These are phyloP conservation scores for Elsinoe perseae DNA, from an alignment of 2,329 filamentous ascomycete species.

Conservation along the genomic window DNA sequence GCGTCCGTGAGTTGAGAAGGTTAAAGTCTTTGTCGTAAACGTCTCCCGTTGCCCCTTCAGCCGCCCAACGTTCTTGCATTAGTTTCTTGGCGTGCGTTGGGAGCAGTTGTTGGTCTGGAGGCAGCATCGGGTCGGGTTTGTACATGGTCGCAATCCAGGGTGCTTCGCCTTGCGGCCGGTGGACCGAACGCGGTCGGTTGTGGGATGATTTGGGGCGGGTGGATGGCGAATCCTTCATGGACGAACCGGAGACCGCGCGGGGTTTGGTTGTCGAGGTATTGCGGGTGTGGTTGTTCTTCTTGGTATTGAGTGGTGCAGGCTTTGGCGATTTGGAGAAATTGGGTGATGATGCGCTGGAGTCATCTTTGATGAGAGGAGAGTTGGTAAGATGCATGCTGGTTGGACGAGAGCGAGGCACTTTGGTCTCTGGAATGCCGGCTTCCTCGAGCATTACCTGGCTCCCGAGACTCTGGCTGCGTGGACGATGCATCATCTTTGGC, in stretches of 20 bases:
- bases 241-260: constrained; percentile 1
- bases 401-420: constrained; percentile 17
- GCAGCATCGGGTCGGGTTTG: constrained; percentile 87
- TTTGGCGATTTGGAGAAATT: constrained; percentile 34
- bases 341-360: constrained; percentile 24
- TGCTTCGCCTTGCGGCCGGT: constrained; percentile 83
- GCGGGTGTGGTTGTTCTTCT: neutral
- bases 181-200: constrained; percentile 28
- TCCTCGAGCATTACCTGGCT: constrained; percentile 48
- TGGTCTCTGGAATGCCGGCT: constrained; percentile 27
- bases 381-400: constrained; percentile 13
- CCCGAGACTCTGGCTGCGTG: constrained; percentile 61
- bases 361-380: constrained; percentile 1
- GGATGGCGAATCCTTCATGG: constrained; percentile 4
- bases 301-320: constrained; percentile 25
- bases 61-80: constrained; percentile 93
- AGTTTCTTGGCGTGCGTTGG: constrained; percentile 86
- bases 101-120: constrained; percentile 89
- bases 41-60: constrained; percentile 76
- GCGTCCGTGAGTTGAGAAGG: constrained; percentile 62
- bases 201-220: neutral
- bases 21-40: constrained; percentile 83
- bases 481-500: constrained; percentile 51
- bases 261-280: constrained; percentile 3
- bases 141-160: constrained; percentile 94